phyloP scores from a whole-genome alignment of 225 moss, liverwort and hornwort species.

The Sphagnum tenellum region DNA sequence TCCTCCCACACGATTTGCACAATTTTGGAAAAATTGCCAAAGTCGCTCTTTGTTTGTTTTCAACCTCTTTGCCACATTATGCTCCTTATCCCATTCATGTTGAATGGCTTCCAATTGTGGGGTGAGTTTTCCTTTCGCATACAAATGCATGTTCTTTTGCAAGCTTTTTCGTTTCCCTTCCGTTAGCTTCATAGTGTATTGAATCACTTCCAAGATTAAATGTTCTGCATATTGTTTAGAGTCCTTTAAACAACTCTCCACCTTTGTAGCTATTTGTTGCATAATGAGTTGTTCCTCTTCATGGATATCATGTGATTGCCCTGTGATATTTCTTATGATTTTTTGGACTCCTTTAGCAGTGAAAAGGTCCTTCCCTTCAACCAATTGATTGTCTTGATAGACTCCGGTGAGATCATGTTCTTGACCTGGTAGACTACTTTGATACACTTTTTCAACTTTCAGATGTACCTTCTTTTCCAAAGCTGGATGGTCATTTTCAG shows the following conservation, averaged over 20 bases:
- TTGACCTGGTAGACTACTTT: too few species aligned
- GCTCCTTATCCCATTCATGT: constrained; percentile 3
- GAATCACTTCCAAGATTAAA: not conserved
- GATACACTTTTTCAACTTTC: too few species aligned
- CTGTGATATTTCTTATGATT: too few species aligned
- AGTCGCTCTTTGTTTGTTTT: not conserved
- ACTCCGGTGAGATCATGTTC: too few species aligned
- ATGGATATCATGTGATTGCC: too few species aligned
- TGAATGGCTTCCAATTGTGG: not conserved
- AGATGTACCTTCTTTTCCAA: not conserved
- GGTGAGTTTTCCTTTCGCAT: constrained; percentile 1
- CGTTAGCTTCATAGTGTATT: not conserved
- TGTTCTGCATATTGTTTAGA: not conserved
- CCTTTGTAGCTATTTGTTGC: not conserved
- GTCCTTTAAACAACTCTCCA: not conserved
- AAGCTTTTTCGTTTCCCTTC: not conserved
- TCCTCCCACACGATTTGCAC: constrained; percentile 7
- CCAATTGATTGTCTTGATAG: too few species aligned
- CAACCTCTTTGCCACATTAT: not conserved
- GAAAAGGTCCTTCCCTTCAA: too few species aligned
- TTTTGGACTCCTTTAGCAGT: too few species aligned
- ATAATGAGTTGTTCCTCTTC: not conserved
- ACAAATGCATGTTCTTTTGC: not conserved
- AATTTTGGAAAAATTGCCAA: constrained; percentile 1
- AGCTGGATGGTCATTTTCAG: not conserved